Percentiles rank a stretch among this genome's conserved stretches.
phyloP scores from a whole-genome alignment of 805 yeast species.

The Brettanomyces sp. region DNA sequence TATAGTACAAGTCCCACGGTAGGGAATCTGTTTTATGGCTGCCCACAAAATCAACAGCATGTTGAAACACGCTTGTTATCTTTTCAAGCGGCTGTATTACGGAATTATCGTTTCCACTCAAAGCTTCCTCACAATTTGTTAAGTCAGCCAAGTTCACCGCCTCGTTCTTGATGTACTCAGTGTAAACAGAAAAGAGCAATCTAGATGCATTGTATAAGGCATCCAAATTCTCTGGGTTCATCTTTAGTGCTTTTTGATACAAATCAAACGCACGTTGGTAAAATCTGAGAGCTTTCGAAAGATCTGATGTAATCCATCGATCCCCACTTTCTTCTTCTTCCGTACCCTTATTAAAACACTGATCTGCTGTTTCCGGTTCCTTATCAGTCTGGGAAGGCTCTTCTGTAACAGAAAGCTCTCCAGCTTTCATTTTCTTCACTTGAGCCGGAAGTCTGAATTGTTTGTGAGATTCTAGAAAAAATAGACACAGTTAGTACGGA shows the following conservation, averaged over 20 bases:
- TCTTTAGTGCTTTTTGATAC: constrained; percentile 30
- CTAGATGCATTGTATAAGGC: constrained; percentile 52
- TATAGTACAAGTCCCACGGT: constrained; percentile 37
- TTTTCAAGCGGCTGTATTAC: constrained; percentile 31
- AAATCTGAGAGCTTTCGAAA: constrained; percentile 54
- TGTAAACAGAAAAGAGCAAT: constrained; percentile 49
- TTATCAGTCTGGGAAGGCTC: background rate
- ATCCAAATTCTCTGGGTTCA: constrained; percentile 27
- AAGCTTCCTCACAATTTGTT: constrained; percentile 24
- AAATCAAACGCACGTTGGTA: constrained; percentile 46
- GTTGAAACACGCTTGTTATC: constrained; percentile 32
- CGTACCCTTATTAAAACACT: constrained; percentile 46
- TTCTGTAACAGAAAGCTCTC: background rate
- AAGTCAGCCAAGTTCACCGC: constrained; percentile 29
- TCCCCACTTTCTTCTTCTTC: constrained; percentile 68
- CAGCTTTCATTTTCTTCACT: constrained; percentile 5
- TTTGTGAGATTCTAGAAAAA: constrained; percentile 1
- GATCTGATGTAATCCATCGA: constrained; percentile 59
- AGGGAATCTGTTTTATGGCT: constrained; percentile 3
- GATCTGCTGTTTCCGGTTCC: constrained; percentile 37
- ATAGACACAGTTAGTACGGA: background rate
- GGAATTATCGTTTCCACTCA: constrained; percentile 14
- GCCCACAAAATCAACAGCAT: constrained; percentile 21
- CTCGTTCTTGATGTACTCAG: constrained; percentile 38
- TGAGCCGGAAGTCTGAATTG: constrained; percentile 9